Evolutionary conservation across 352 stramenopile species (phyloP), one percentile per base, ranked within the genome.

Genomic region (Phytophthora constricta): DNA sequence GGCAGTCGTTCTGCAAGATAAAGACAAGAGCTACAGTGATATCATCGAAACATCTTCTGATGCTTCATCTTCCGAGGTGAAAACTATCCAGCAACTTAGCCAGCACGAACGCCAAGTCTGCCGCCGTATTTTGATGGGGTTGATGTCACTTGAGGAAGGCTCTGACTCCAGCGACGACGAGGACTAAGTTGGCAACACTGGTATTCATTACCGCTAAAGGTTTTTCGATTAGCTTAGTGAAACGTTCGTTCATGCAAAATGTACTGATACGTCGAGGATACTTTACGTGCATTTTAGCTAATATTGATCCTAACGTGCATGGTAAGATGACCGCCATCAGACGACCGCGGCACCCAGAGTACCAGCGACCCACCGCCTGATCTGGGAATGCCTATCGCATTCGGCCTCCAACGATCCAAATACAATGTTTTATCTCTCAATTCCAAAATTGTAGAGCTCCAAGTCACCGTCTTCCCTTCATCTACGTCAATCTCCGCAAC

Each of bases 11-110:
- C 58, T 93, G 26, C 82, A 84, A 54, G 64, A 79, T 17, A 87
- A 86, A 47, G 85, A 93, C 76, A 90, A 90, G 58, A 49, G 56
- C 4, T 91, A 90, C 63, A 89, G 82, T 41, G 70, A 76, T 34
- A 42, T 76, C 34, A 56, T 93, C 25, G 66, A 76, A 16, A 62
- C 68, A 20, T 65, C 61, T 28, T 62, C 70, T 4, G 53, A 54
- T 1, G 20, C 46, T n/a, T 5, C 23, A 14, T 53, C 55, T n/a
- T 22, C 39, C 16, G 46, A 74, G 61, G 9, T 63, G n/a, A 59
- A 42, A n/a, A 50, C 56, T 20, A 68, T 77, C 22, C 60, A 65
- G 19, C 58, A 69, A 47, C 70, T 92, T 5, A 64, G 59, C 37
- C 65, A 68, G 16, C 73, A 81, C 55, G 84, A 92, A 48, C 82